Evolutionary conservation across 2,329 filamentous ascomycete genomes (phyloP).

Genomic region (Cytospora piceicola): DNA sequence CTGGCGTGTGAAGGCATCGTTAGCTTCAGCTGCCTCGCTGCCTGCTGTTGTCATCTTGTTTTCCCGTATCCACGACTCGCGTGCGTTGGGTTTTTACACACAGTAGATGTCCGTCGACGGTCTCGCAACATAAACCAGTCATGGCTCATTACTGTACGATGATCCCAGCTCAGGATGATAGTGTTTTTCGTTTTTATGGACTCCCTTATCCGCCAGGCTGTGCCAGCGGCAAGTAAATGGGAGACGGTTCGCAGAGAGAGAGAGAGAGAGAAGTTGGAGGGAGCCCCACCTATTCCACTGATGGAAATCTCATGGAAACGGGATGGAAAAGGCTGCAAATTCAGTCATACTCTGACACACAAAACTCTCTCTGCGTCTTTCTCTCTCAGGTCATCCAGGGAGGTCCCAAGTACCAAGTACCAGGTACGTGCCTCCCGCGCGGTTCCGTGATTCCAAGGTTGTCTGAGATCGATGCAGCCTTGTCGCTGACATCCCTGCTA

Average conservation of each 20-base stretch:
- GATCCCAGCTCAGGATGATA: neutral
- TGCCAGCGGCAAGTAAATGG: constrained; percentile 11
- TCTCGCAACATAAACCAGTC: neutral
- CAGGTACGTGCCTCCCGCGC: constrained; percentile 21
- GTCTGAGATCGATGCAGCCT: constrained; percentile 25
- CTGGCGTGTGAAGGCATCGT: neutral
- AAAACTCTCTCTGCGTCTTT: neutral
- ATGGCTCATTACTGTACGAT: neutral
- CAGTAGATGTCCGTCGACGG: neutral
- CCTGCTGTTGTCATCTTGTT: constrained; percentile 1
- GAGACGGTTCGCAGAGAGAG: constrained; percentile 15
- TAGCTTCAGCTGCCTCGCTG: neutral
- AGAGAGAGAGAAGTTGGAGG: constrained; percentile 2
- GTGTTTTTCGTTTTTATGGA: neutral
- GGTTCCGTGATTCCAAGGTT: constrained; percentile 18
- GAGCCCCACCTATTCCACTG: neutral
- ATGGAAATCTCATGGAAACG: constrained; percentile 13
- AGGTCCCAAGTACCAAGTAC: constrained; percentile 23
- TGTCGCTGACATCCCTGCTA: constrained; percentile 29
- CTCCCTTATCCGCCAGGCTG: neutral
- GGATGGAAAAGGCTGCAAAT: constrained; percentile 3
- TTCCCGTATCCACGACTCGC: neutral
- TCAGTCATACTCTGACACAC: neutral
- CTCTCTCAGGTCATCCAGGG: neutral
- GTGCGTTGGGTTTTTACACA: neutral